A percentile compares a stretch with the other conserved stretches of the same genome.
Evolutionary conservation across 805 yeast species (phyloP).

Genomic region (Candida coleopterorum): DNA sequence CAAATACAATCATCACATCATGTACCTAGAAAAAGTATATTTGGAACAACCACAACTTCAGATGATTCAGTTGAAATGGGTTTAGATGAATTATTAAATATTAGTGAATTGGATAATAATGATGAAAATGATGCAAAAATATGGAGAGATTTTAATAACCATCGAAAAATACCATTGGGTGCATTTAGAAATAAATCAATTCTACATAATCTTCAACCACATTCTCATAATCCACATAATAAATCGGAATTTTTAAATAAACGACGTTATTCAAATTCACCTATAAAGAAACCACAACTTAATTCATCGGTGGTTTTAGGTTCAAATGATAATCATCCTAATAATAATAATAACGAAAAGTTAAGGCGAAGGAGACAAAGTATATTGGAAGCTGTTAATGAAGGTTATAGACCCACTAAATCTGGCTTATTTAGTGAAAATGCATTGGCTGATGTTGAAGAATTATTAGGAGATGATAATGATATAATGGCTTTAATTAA

Average conservation of each 20-base stretch:
- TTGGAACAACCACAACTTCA: conserved; percentile 5
- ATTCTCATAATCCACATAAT: not conserved
- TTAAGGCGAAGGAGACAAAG: conserved; percentile 56
- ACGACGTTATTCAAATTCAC: not conserved
- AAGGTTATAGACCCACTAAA: conserved; percentile 70
- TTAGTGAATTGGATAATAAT: conserved; percentile 77
- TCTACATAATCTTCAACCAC: conserved; percentile 17
- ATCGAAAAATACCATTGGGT: conserved; percentile 63
- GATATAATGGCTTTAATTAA: conserved; percentile 41
- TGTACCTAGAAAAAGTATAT: conserved; percentile 16
- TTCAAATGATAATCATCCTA: not conserved
- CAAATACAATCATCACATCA: not conserved
- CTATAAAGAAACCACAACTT: not conserved
- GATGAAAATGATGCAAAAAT: conserved; percentile 53
- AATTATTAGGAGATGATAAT: conserved; percentile 51
- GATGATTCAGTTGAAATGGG: conserved; percentile 37
- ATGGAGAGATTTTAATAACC: conserved; percentile 42
- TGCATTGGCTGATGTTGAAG: conserved; percentile 71
- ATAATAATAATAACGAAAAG: conserved; percentile 14
- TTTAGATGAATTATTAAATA: conserved; percentile 80
- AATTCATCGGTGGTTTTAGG: too few relatives aligned
- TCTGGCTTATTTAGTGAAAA: conserved; percentile 74
- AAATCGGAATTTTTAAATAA: not conserved
- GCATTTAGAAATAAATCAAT: conserved; percentile 78
- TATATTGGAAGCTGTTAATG: conserved; percentile 69